Conservation (phyloP, 2,329 filamentous ascomycete genomes). For the Fusarium pilosicola region DNA sequence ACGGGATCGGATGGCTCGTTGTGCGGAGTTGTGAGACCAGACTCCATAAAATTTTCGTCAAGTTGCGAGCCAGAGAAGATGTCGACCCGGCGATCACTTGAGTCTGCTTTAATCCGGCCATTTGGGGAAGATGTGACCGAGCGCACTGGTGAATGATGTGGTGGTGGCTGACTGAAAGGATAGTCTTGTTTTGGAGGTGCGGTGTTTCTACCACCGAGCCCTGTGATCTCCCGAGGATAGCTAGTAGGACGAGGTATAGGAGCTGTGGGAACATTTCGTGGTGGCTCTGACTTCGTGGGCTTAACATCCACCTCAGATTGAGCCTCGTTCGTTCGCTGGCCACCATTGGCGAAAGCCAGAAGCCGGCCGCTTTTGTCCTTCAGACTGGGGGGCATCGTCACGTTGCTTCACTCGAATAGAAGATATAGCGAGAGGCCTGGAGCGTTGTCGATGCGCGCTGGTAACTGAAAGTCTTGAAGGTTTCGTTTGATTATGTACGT, state of each 20-base stretch:
- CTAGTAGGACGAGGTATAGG: constrained; percentile 45
- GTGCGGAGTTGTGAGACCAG: constrained; percentile 51
- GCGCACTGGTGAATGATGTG: constrained; percentile 36
- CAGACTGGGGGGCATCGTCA: constrained; percentile 45
- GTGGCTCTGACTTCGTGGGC: constrained; percentile 30
- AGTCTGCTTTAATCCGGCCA: constrained; percentile 20
- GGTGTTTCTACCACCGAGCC: constrained; percentile 48
- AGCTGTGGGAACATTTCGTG: constrained; percentile 19
- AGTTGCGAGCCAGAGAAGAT: constrained; percentile 54
- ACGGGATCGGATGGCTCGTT: constrained; percentile 45
- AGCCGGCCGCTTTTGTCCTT: constrained; percentile 48
- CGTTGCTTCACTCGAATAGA: not conserved
- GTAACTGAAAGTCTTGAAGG: constrained; percentile 11
- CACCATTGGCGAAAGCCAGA: constrained; percentile 45
- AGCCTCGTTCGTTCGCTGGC: constrained; percentile 30
- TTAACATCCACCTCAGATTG: constrained; percentile 34
- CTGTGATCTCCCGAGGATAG: constrained; percentile 50
- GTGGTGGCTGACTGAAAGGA: constrained; percentile 39
- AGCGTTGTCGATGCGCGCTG: constrained; percentile 8
- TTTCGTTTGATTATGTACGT: constrained; percentile 25
- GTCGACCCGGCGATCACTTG: constrained; percentile 34
- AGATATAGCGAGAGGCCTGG: not conserved
- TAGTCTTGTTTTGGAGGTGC: constrained; percentile 42
- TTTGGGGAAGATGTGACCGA: constrained; percentile 34
- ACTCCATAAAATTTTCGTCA: constrained; percentile 53